These are phyloP conservation scores for Leishmania guyanensis DNA, from an alignment of 208 protist species.

Conservation along the genomic window DNA sequence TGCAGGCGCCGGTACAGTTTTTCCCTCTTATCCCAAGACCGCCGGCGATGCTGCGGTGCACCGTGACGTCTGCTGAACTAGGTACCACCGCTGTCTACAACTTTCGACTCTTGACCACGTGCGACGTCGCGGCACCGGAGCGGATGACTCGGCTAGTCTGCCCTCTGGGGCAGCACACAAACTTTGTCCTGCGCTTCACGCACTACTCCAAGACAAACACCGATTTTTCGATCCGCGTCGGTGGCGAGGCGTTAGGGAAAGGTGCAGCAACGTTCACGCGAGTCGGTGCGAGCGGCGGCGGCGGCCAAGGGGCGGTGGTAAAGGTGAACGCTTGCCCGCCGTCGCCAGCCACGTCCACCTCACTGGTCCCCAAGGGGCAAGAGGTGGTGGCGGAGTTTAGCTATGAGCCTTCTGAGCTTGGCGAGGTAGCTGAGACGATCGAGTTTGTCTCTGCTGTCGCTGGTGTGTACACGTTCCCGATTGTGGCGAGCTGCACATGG, in stretches of 20 bases:
- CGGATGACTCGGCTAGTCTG: conserved; percentile 80
- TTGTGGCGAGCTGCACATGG: conserved; percentile 85
- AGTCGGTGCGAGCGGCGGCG: conserved; percentile 22
- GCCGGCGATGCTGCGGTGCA: conserved; percentile 66
- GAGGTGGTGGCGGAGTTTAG: conserved; percentile 92
- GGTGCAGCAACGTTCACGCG: conserved; percentile 16
- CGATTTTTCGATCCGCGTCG: conserved; percentile 86
- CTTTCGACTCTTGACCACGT: conserved; percentile 64
- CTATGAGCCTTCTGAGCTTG: conserved; percentile 93
- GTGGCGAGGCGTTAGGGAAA: conserved; percentile 30
- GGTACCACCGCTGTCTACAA: conserved; percentile 77
- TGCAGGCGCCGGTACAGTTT: conserved; percentile 77
- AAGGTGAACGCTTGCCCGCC: conserved; percentile 23
- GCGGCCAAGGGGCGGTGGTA: conserved; percentile 32
- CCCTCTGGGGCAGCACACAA: conserved; percentile 79
- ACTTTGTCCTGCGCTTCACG: conserved; percentile 77
- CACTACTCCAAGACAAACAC: conserved; percentile 67
- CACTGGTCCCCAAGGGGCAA: conserved; percentile 62
- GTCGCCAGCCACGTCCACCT: not conserved
- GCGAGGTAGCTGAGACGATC: conserved; percentile 79
- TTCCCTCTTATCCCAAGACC: conserved; percentile 85
- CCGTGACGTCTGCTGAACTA: conserved; percentile 79
- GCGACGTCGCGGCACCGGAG: conserved; percentile 59
- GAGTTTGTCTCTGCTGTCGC: conserved; percentile 81
- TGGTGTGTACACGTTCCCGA: conserved; percentile 92